A percentile compares a stretch with the other conserved stretches of the same genome.
These are phyloP conservation scores for Sugiyamaella paludigena DNA, from an alignment of 1,139 yeast species.

Conservation along the genomic window DNA sequence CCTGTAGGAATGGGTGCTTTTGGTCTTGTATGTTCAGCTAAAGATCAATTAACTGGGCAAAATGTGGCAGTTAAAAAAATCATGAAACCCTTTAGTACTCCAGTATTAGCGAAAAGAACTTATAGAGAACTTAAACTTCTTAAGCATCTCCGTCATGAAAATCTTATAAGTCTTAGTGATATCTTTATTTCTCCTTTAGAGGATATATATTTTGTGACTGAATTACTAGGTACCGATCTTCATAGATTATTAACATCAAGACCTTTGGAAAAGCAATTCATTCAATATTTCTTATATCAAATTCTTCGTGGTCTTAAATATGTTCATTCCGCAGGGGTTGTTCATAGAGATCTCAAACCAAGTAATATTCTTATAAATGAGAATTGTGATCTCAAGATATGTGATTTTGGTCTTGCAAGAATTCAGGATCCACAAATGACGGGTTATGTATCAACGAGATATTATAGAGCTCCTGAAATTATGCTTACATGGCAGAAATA, in stretches of 20 bases:
- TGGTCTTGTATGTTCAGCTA: conserved; percentile 95
- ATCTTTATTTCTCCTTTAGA: conserved; percentile 92
- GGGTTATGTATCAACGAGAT: conserved; percentile 94
- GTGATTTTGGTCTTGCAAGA: conserved; percentile 96
- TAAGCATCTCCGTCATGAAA: conserved; percentile 92
- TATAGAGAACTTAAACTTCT: conserved; percentile 90
- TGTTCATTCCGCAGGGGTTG: conserved; percentile 96
- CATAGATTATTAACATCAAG: conserved; percentile 88
- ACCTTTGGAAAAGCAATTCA: conserved; percentile 93
- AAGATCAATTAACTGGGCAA: conserved; percentile 85
- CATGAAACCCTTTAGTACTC: conserved; percentile 95
- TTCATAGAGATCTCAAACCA: conserved; percentile 93
- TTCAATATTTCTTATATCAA: conserved; percentile 93
- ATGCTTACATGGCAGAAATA: conserved; percentile 99
- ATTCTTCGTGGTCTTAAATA: conserved; percentile 88
- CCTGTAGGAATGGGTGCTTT: conserved; percentile 99
- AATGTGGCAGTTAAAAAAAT: conserved; percentile 96
- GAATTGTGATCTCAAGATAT: conserved; percentile 92
- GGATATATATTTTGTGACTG: conserved; percentile 96
- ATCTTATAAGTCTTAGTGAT: conserved; percentile 88
- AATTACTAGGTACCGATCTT: conserved; percentile 92
- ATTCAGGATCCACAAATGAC: conserved; percentile 99
- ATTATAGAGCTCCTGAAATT: conserved; percentile 97
- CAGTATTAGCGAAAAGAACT: conserved; percentile 93
- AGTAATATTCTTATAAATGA: conserved; percentile 89